Percentiles rank a stretch among this genome's conserved stretches.
Evolutionary conservation across 1,284 basidiomycete genomes (phyloP).

Genomic region (Ganoderma lucidum): DNA sequence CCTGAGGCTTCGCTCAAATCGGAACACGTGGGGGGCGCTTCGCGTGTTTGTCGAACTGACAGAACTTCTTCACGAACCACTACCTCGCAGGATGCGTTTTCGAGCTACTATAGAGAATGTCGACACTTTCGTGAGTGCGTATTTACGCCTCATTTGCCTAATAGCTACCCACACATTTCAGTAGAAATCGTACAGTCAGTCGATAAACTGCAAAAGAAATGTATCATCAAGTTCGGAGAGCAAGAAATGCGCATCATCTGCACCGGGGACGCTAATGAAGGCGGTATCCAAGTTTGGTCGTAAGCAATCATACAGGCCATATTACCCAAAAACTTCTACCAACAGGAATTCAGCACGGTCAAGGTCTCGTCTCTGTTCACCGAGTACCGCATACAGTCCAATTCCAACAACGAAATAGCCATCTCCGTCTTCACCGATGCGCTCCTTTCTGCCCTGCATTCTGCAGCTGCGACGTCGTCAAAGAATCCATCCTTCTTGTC

Average conservation of each 20-base stretch:
- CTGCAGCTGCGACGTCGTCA: constrained; percentile 49
- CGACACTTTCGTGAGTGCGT: constrained; percentile 26
- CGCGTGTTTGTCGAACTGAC: not conserved
- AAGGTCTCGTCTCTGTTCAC: constrained; percentile 80
- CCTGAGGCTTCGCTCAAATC: not conserved
- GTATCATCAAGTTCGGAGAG: constrained; percentile 82
- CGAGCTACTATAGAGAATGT: constrained; percentile 29
- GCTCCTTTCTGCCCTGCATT: constrained; percentile 76
- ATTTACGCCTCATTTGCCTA: not conserved
- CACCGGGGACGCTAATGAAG: constrained; percentile 79
- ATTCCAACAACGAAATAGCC: constrained; percentile 85
- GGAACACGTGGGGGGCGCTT: not conserved
- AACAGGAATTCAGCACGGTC: constrained; percentile 48
- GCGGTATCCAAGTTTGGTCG: constrained; percentile 94
- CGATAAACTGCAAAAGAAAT: constrained; percentile 86
- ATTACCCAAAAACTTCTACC: constrained; percentile 38
- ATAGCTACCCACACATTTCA: constrained; percentile 7
- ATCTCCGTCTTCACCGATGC: constrained; percentile 78
- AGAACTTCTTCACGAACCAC: not conserved
- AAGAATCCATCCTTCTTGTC: constrained; percentile 25
- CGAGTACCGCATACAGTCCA: constrained; percentile 88
- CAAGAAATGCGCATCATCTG: constrained; percentile 86
- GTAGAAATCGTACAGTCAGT: constrained; percentile 78
- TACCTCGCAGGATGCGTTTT: constrained; percentile 24
- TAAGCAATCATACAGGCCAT: constrained; percentile 50